These are phyloP conservation scores for Paecilomyces sp. DNA, from an alignment of 2,329 filamentous ascomycete species.

Conservation along the genomic window DNA sequence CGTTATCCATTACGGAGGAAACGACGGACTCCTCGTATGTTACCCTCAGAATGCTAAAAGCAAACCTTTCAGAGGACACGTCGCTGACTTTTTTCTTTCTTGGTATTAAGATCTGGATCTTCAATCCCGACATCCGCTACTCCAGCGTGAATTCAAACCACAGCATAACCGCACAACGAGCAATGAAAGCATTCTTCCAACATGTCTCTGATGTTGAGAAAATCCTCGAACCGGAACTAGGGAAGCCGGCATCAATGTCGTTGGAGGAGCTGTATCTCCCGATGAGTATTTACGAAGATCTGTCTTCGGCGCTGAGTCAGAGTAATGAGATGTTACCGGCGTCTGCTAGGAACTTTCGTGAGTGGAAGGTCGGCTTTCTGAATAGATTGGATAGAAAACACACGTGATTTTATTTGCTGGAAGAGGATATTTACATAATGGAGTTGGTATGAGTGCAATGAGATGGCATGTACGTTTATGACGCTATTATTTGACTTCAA, in stretches of 20 bases:
- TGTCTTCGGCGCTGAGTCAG: slow-evolving; percentile 26
- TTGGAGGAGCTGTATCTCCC: slow-evolving; percentile 44
- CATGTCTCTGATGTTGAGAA: slow-evolving; percentile 21
- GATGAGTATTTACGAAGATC: slow-evolving; percentile 27
- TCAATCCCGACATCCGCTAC: slow-evolving; percentile 53
- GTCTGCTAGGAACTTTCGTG: slow-evolving; percentile 45
- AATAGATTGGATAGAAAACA: slow-evolving; percentile 32
- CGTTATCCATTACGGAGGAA: slow-evolving; percentile 35
- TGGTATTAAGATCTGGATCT: slow-evolving; percentile 47
- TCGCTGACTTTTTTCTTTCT: slow-evolving; percentile 2
- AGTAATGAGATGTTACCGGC: slow-evolving; percentile 42
- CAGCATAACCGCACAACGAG: slow-evolving; percentile 35
- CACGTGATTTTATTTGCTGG: neutral
- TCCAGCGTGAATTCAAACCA: slow-evolving; percentile 37
- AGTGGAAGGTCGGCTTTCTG: slow-evolving; percentile 50
- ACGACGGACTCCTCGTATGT: slow-evolving; percentile 30
- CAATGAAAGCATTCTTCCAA: slow-evolving; percentile 53
- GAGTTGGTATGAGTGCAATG: no score
- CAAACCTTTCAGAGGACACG: neutral
- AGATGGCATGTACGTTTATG: no score
- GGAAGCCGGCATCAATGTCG: slow-evolving; percentile 32
- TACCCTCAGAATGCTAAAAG: neutral
- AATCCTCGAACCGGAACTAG: slow-evolving; percentile 28
- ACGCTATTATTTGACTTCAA: no score
- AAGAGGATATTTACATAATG: neutral